Evolutionary conservation across 139 green algal genomes (phyloP).

Genomic region (Chlamydomonas sp.): DNA sequence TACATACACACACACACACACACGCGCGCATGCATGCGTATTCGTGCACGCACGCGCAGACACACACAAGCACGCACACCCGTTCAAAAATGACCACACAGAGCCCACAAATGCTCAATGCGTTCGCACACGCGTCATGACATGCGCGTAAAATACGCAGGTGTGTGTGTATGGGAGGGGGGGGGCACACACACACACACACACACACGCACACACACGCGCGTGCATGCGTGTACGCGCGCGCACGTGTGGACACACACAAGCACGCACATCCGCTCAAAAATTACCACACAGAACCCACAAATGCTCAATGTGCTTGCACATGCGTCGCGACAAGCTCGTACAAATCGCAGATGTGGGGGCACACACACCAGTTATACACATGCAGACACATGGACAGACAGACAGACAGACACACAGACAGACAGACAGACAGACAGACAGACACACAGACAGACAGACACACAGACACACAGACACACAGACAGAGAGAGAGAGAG

Average conservation of each 20-base stretch:
- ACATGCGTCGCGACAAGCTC: not conserved
- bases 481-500: not conserved
- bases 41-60: not conserved
- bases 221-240: not conserved
- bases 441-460: not conserved
- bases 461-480: not conserved
- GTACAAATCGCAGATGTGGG: not conserved
- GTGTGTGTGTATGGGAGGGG: too few species aligned
- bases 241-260: not conserved
- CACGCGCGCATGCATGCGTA: not conserved
- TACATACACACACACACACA: not conserved
- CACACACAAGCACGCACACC: not conserved
- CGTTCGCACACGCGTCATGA: not conserved
- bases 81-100: not conserved
- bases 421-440: slow-evolving; percentile 1
- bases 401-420: slow-evolving; percentile 3
- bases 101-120: too few species aligned
- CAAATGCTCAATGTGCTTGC: not conserved
- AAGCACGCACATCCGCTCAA: not conserved
- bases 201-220: not conserved
- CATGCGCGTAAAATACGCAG: not conserved
- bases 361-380: not conserved
- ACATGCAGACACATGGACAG: slow-evolving; percentile 1
- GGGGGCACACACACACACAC: not conserved
- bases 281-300: not conserved